Evolutionary conservation across 345 rosid genomes (phyloP), one percentile per base, ranked within the genome.

Genomic region (Pistacia integerrima): DNA sequence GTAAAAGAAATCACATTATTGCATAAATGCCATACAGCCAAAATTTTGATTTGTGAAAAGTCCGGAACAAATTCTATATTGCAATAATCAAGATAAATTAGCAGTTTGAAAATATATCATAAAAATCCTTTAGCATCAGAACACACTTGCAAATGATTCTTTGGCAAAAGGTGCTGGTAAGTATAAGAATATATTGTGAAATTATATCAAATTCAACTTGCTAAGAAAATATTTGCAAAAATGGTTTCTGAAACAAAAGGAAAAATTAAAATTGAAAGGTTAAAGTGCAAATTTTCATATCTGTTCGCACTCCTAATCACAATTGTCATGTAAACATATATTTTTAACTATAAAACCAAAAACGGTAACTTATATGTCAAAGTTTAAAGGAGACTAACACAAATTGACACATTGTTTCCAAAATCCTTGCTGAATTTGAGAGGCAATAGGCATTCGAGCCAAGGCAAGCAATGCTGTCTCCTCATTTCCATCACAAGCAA

Each of bases 391-490:
- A 60, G 14, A 60, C 61, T 18, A 60, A 22, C 36, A 60, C 6
- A 28, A 22, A 4, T 60, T 8, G 12, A 61, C 5, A 13, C 5
- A 61, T 28, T 13, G 36, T 16, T 17, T 55, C 48, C 49, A 56
- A 18, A 46, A 17, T 44, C 75, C 54, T 46, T 18, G 56, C n/a
- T 25, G 22, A 18, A 3, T 63, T 73, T 28, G 14, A 60, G 16
- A 6, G 46, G 4, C 22, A 62, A 25, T 35, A 48, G 70, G 56
- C 78, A 74, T 79, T 14, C 8, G 64, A 52, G 82, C 82, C 52
- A 79, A 52, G 44, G 74, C 74, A 51, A 74, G 74, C 56, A 79
- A 61, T 13, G 78, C 82, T 46, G 74, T 79, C 54, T 49, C 70
- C 6, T 9, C 52, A 28, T 67, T 62, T 14, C 16, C 20, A 60